A percentile compares a stretch with the other conserved stretches of the same genome.
These are phyloP conservation scores for Tubosaeta sp. DNA, from an alignment of 768 basidiomycete genomes.

Conservation along the genomic window DNA sequence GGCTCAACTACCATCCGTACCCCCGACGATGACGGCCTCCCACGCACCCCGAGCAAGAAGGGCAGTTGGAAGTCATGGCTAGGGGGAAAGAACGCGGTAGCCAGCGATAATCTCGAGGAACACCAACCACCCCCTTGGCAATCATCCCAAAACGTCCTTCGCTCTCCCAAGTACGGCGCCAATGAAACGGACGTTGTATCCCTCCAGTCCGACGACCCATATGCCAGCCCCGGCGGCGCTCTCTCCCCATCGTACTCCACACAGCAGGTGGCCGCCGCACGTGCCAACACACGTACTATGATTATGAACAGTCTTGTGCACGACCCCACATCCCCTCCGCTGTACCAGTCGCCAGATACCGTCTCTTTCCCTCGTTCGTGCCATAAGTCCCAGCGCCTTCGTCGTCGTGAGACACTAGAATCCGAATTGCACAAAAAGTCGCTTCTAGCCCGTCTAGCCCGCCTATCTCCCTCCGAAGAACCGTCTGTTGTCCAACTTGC, in stretches of 20 bases:
- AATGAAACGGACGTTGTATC: slow-evolving; percentile 33
- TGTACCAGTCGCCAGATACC: slow-evolving; percentile 36
- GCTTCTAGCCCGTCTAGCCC: slow-evolving; percentile 44
- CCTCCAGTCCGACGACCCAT: slow-evolving; percentile 36
- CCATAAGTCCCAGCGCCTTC: slow-evolving; percentile 37
- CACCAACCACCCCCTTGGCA: slow-evolving; percentile 30
- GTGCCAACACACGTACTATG: slow-evolving; percentile 38
- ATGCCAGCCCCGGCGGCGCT: slow-evolving; percentile 18
- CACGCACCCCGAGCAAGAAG: slow-evolving; percentile 35
- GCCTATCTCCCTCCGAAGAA: slow-evolving; percentile 39
- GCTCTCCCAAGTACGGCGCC: slow-evolving; percentile 20
- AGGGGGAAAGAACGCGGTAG: slow-evolving; percentile 32
- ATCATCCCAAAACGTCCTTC: slow-evolving; percentile 20
- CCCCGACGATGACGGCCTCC: slow-evolving; percentile 51
- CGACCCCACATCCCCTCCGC: slow-evolving; percentile 43
- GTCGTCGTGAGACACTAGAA: slow-evolving; percentile 38
- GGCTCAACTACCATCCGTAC: slow-evolving; percentile 51
- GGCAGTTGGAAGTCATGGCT: slow-evolving; percentile 60
- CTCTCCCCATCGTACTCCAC: slow-evolving; percentile 13
- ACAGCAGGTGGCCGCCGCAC: slow-evolving; percentile 30
- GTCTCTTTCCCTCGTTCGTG: slow-evolving; percentile 55
- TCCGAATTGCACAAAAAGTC: slow-evolving; percentile 47
- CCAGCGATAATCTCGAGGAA: slow-evolving; percentile 27
- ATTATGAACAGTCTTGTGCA: slow-evolving; percentile 46
- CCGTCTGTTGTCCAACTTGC: slow-evolving; percentile 43